Conservation (phyloP, 768 basidiomycete genomes). For the Macrocybe gigantea region DNA sequence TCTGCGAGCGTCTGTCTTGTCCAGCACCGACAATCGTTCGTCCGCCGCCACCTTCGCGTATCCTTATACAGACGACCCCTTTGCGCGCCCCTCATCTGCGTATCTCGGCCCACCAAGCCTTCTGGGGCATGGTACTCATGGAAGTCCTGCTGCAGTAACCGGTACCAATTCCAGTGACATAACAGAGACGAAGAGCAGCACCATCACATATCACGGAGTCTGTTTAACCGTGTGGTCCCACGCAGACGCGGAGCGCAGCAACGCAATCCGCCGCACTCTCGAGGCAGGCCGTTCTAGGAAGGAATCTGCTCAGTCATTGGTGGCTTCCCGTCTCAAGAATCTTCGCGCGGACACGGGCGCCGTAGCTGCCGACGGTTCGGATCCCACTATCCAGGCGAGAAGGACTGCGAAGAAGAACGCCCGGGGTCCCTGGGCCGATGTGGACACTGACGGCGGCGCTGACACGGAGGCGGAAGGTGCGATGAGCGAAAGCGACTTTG, state of each 20-base stretch:
- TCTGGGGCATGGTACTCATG: slow-evolving; percentile 40
- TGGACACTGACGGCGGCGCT: slow-evolving; percentile 61
- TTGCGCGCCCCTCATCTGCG: slow-evolving; percentile 73
- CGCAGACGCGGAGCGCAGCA: slow-evolving; percentile 82
- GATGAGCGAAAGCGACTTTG: slow-evolving; percentile 83
- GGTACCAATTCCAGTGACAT: slow-evolving; percentile 26
- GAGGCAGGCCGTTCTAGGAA: slow-evolving; percentile 75
- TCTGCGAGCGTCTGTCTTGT: slow-evolving; percentile 70
- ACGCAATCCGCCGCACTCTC: slow-evolving; percentile 77
- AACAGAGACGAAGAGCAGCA: slow-evolving; percentile 31
- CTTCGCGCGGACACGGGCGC: slow-evolving; percentile 51
- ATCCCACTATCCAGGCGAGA: slow-evolving; percentile 55
- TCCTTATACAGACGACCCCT: slow-evolving; percentile 73
- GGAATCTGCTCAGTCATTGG: slow-evolving; percentile 71
- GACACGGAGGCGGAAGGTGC: slow-evolving; percentile 73
- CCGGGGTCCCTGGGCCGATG: slow-evolving; percentile 66
- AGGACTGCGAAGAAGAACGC: slow-evolving; percentile 50
- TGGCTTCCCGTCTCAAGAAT: slow-evolving; percentile 61
- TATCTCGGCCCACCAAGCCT: slow-evolving; percentile 76
- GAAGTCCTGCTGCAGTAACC: slow-evolving; percentile 22
- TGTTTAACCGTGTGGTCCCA: slow-evolving; percentile 95
- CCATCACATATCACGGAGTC: slow-evolving; percentile 81
- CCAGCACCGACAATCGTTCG: slow-evolving; percentile 52
- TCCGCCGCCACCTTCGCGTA: slow-evolving; percentile 70
- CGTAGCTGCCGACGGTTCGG: slow-evolving; percentile 36